Conservation (phyloP, 2,329 filamentous ascomycete species). For the Xylariales sp. region DNA sequence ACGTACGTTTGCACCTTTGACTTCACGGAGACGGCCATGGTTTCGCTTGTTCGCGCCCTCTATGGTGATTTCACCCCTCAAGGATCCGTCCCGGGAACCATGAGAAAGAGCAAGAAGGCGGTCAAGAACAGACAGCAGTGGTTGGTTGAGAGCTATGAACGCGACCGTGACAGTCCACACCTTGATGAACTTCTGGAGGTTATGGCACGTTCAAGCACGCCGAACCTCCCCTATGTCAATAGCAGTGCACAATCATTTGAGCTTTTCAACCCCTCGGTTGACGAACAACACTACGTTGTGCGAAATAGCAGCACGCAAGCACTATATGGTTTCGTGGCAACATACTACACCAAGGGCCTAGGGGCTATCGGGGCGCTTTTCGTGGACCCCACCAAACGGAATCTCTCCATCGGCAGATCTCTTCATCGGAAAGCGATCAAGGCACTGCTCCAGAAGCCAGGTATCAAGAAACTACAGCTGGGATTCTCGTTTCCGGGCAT, state of each 20-base stretch:
- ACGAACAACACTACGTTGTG: slow-evolving; percentile 86
- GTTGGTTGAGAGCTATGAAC: slow-evolving; percentile 87
- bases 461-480: slow-evolving; percentile 75
- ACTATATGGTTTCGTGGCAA: slow-evolving; percentile 87
- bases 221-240: slow-evolving; percentile 65
- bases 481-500: slow-evolving; percentile 79
- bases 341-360: slow-evolving; percentile 69
- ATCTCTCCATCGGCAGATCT: slow-evolving; percentile 85
- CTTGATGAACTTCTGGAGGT: slow-evolving; percentile 71
- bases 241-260: slow-evolving; percentile 74
- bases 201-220: slow-evolving; percentile 62
- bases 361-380: slow-evolving; percentile 83
- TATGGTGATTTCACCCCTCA: slow-evolving; percentile 68
- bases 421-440: slow-evolving; percentile 82
- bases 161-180: slow-evolving; percentile 68
- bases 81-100: slow-evolving; percentile 64
- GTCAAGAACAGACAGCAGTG: slow-evolving; percentile 90
- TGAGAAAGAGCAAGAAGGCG: slow-evolving; percentile 82
- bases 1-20: slow-evolving; percentile 96
- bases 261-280: slow-evolving; percentile 63
- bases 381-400: slow-evolving; percentile 81
- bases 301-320: slow-evolving; percentile 89
- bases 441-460: slow-evolving; percentile 63
- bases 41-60: slow-evolving; percentile 75
- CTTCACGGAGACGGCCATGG: slow-evolving; percentile 88